Evolutionary conservation across 2,329 filamentous ascomycete species (phyloP).

Genomic region (Tricladium varicosporioides): DNA sequence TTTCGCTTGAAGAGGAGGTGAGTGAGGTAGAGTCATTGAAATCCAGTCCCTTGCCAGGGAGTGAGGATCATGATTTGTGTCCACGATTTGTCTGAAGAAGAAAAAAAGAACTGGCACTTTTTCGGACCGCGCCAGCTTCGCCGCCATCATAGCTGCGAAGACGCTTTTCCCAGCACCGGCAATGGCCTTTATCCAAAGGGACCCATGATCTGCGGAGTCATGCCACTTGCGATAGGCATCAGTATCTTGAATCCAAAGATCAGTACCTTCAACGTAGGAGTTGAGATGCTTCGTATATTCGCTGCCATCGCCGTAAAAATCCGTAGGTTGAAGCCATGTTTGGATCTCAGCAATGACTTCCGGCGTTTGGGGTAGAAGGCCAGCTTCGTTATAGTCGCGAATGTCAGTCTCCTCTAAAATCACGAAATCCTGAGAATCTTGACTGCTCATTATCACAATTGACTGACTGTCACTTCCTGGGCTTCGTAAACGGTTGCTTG

Average conservation of each 20-base stretch:
- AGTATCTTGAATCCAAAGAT: conserved; percentile 19
- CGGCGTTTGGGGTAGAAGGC: conserved; percentile 3
- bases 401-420: conserved; percentile 4
- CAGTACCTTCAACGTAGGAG: conserved; percentile 18
- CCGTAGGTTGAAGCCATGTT: conserved; percentile 23
- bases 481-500: too few species aligned
- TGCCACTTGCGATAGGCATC: conserved; percentile 18
- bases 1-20: conserved; percentile 26
- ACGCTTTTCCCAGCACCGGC: conserved; percentile 46
- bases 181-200: conserved; percentile 47
- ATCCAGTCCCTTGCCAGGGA: conserved; percentile 34
- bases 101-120: conserved; percentile 36
- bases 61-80: conserved; percentile 30
- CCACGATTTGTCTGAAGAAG: conserved; percentile 40
- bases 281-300: conserved; percentile 22
- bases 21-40: conserved; percentile 32
- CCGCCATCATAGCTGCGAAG: conserved; percentile 29
- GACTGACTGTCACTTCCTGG: too few species aligned
- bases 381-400: conserved; percentile 2
- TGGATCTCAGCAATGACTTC: conserved; percentile 16
- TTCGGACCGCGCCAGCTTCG: conserved; percentile 15
- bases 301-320: conserved; percentile 13
- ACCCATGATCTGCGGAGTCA: conserved; percentile 31
- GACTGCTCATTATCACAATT: too few species aligned
- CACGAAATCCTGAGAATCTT: conserved; percentile 2